Conservation (phyloP, 768 basidiomycete genomes). For the Termitomyces sp. region DNA sequence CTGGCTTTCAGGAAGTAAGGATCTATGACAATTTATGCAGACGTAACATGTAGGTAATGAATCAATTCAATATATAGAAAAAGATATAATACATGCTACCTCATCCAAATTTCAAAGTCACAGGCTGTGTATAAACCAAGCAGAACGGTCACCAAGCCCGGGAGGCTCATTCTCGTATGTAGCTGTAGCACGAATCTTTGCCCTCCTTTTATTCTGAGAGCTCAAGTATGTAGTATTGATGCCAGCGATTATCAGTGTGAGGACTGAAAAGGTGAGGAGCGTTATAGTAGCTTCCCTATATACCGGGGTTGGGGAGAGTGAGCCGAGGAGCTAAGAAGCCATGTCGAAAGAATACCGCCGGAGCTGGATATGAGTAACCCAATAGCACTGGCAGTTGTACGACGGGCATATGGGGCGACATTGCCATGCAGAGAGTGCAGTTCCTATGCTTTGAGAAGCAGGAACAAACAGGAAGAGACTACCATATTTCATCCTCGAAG, state of each 20-base stretch:
- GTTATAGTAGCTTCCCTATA: no score
- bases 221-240: background rate
- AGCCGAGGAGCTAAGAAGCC: no score
- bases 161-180: background rate
- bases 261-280: background rate
- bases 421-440: background rate
- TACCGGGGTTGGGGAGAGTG: no score
- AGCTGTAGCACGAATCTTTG: background rate
- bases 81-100: no score
- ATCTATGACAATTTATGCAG: no score
- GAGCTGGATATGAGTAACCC: background rate
- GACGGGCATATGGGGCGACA: background rate
- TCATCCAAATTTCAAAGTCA: no score
- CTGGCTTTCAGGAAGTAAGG: no score
- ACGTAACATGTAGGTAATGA: no score
- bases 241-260: background rate
- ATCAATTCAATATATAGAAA: no score
- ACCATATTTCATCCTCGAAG: background rate
- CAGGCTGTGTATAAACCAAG: no score
- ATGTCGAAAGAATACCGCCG: no score
- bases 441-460: background rate
- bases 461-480: background rate
- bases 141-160: background rate
- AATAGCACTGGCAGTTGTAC: background rate
- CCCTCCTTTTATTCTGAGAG: background rate